A percentile compares a stretch with the other conserved stretches of the same genome.
phyloP scores from a whole-genome alignment of 179 eudicot genomes.

The Spergularia azorica region DNA sequence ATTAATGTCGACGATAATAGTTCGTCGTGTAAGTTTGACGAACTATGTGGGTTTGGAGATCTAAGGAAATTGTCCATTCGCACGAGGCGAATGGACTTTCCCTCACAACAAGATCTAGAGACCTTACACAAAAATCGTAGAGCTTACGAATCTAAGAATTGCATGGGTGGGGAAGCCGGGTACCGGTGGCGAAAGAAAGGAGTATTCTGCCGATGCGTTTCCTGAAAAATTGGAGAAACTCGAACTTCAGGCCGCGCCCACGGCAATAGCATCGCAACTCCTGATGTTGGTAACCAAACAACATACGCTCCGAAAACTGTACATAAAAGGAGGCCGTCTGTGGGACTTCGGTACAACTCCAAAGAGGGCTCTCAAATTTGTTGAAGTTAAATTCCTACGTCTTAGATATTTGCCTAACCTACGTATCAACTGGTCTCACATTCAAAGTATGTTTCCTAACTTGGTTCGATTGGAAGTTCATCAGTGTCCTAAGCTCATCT shows the following conservation, averaged over 20 bases:
- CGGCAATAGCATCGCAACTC: neutral
- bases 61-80: slow-evolving; percentile 20
- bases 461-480: slow-evolving; percentile 14
- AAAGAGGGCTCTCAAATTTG: neutral
- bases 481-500: slow-evolving; percentile 18
- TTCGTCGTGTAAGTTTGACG: neutral
- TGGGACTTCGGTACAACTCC: neutral
- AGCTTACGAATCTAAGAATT: slow-evolving; percentile 7
- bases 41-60: neutral
- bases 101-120: neutral
- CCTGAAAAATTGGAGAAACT: slow-evolving; percentile 8
- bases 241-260: slow-evolving; percentile 18
- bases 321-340: slow-evolving; percentile 16
- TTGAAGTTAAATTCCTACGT: neutral
- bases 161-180: slow-evolving; percentile 7
- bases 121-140: neutral
- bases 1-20: neutral
- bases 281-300: neutral
- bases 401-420: slow-evolving; percentile 20
- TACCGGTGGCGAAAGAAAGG: neutral
- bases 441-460: slow-evolving; percentile 1
- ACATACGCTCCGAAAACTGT: neutral
- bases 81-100: slow-evolving; percentile 13
- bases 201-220: neutral
- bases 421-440: slow-evolving; percentile 11